Conservation (phyloP, 257 asterid species). For the Ilex asprella region DNA sequence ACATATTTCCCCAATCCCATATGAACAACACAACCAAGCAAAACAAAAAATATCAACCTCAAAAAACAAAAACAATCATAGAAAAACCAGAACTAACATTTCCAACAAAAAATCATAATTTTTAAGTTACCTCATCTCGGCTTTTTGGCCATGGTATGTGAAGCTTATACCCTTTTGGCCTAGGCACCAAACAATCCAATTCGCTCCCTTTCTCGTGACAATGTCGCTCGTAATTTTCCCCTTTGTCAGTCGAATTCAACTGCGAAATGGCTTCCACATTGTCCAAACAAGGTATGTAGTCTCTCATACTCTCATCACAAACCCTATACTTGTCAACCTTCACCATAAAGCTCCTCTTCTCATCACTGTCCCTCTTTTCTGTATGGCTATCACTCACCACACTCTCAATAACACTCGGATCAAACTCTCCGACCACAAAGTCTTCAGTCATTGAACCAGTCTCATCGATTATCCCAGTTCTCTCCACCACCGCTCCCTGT, state of each 20-base stretch:
- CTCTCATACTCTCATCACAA: constrained; percentile 37
- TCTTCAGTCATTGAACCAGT: constrained; percentile 50
- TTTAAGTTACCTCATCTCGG: constrained; percentile 43
- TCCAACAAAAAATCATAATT: background rate
- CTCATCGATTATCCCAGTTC: constrained; percentile 62
- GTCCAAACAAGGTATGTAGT: constrained; percentile 46
- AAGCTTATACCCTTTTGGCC: constrained; percentile 54
- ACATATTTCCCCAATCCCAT: too few species aligned
- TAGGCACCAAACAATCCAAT: constrained; percentile 48
- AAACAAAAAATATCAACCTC: too few species aligned
- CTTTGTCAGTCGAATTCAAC: constrained; percentile 21
- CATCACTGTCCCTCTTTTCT: constrained; percentile 17
- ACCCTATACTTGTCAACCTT: constrained; percentile 35
- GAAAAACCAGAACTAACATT: constrained; percentile 1
- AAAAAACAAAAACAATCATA: background rate
- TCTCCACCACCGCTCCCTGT: constrained; percentile 26
- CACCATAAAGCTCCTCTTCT: constrained; percentile 11
- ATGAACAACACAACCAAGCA: too few species aligned
- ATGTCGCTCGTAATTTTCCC: constrained; percentile 27
- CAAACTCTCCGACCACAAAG: constrained; percentile 49
- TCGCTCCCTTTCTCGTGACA: constrained; percentile 35
- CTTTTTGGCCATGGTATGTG: constrained; percentile 64
- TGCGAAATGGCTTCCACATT: constrained; percentile 23
- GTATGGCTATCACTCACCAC: constrained; percentile 23
- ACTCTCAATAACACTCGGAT: constrained; percentile 30